Evolutionary conservation across 805 yeast species (phyloP), one percentile per base, ranked within the genome.

Genomic region (Cyberlindnera misumaiensis): DNA sequence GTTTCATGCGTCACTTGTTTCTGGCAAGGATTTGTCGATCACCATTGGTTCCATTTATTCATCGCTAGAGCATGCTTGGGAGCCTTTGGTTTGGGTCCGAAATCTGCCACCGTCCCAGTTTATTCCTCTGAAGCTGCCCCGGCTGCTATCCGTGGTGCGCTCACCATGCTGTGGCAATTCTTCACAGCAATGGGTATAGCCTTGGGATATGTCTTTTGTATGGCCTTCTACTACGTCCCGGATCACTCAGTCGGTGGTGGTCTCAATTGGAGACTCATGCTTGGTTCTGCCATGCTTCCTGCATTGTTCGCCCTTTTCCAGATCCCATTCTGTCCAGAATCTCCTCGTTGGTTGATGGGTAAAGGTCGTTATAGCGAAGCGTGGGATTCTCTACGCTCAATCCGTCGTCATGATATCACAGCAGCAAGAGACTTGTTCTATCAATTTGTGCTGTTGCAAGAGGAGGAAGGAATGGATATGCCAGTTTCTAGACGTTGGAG

Each of bases 291-390:
- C 7, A 67, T 73, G 65, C 60, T 80, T 28, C 87, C 87, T 1
- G 85, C 88, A 0, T 49, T 77, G 32, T 54, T 75, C 40, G 82
- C 80, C 8, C 59, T 75, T 42, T 49, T 64, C 41, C 86, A 79
- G 56, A 72, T 80, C 34, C 80, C 78, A 26, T 77, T 73, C 53
- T 78, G 80, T 43, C 86, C 87, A 7, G 88, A 80, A 53, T 77
- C 84, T 3, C 88, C 88, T 30, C 69, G 85, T 60, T 80, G 87
- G 87, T 65, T 79, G 43, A 77, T 80, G 83, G 85, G 83, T 60
- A 77, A 77, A 55, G 77, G 67, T 4, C 67, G 82, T 49, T 83
- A 77, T 49, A 27, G 11, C 5, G 85, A 78, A 2, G 82, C 84
- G 3, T 79, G 60, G 52, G 66, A 65, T 0, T 65, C 83, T 0